Conservation (phyloP, 2,329 filamentous ascomycete genomes). For the Ilyonectria sp. region DNA sequence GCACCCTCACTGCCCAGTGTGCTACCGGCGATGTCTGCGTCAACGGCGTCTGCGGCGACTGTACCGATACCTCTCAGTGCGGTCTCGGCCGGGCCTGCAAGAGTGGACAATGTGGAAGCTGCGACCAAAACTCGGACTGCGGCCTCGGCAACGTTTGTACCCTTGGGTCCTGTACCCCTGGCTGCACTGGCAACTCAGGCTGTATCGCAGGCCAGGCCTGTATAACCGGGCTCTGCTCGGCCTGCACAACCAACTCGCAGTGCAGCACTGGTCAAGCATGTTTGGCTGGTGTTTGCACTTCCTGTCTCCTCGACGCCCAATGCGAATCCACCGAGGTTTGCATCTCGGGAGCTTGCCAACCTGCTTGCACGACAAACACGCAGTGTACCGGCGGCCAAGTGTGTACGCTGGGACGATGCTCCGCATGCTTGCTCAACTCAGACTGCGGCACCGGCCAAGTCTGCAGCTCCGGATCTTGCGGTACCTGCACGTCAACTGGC, state of each 20-base stretch:
- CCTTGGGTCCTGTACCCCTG: constrained; percentile 24
- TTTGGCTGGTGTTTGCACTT: constrained; percentile 13
- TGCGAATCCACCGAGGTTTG: constrained; percentile 30
- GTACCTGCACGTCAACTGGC: constrained; percentile 5
- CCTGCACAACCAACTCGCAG: constrained; percentile 22
- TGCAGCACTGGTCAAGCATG: constrained; percentile 23
- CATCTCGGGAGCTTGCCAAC: constrained; percentile 21
- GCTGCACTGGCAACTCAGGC: constrained; percentile 15
- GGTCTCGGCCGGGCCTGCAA: constrained; percentile 14
- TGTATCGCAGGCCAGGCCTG: constrained; percentile 28
- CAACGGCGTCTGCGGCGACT: constrained; percentile 24
- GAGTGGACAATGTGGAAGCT: constrained; percentile 14
- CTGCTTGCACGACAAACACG: constrained; percentile 15
- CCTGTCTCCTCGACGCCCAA: constrained; percentile 16
- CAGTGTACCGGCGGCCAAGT: constrained; percentile 20
- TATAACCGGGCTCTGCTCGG: constrained; percentile 21
- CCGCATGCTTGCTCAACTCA: constrained; percentile 14
- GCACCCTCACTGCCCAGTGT: constrained; percentile 20
- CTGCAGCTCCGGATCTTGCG: constrained; percentile 20
- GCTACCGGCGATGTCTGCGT: constrained; percentile 15
- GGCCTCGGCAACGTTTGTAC: constrained; percentile 24
- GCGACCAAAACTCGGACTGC: constrained; percentile 24
- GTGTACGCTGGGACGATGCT: constrained; percentile 25
- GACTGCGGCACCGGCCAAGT: constrained; percentile 20
- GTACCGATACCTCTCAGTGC: constrained; percentile 24